phyloP scores from a whole-genome alignment of 495 filamentous ascomycete genomes.

The Aspergillus avenaceus region DNA sequence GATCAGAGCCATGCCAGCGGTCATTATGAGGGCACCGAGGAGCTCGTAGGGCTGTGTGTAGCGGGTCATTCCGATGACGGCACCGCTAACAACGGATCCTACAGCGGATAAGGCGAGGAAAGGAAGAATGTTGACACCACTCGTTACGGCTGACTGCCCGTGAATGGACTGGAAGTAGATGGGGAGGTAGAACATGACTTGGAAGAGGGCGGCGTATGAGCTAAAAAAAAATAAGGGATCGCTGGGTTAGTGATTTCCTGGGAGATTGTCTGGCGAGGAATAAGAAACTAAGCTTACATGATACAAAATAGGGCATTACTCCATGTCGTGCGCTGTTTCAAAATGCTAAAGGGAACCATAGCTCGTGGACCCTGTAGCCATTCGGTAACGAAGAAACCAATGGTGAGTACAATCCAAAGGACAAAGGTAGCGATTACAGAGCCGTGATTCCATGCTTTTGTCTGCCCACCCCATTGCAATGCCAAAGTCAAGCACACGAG shows the following conservation, averaged over 20 bases:
- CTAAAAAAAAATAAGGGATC: too few species aligned
- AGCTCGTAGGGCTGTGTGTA: background rate
- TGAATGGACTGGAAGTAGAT: constrained; percentile 44
- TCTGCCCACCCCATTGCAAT: constrained; percentile 22
- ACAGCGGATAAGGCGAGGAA: too few species aligned
- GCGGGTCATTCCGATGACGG: background rate
- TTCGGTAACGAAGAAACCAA: background rate
- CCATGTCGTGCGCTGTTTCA: constrained; percentile 9
- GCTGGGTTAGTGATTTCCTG: too few species aligned
- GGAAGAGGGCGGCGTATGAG: constrained; percentile 14
- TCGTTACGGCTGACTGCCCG: constrained; percentile 26
- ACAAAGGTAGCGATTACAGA: constrained; percentile 12
- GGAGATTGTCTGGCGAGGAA: too few species aligned
- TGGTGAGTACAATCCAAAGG: constrained; percentile 4
- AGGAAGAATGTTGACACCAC: constrained; percentile 29
- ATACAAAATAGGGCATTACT: background rate
- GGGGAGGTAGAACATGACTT: constrained; percentile 47
- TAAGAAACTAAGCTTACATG: constrained; percentile 4
- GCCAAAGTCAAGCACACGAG: constrained; percentile 19
- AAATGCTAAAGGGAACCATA: constrained; percentile 4
- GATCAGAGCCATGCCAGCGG: background rate
- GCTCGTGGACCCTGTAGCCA: constrained; percentile 6
- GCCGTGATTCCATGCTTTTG: constrained; percentile 11
- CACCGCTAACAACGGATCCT: too few species aligned
- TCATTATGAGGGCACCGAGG: background rate